These are phyloP conservation scores for Hydrangea macrophylla DNA, from an alignment of 148 eudicot species.

Conservation along the genomic window DNA sequence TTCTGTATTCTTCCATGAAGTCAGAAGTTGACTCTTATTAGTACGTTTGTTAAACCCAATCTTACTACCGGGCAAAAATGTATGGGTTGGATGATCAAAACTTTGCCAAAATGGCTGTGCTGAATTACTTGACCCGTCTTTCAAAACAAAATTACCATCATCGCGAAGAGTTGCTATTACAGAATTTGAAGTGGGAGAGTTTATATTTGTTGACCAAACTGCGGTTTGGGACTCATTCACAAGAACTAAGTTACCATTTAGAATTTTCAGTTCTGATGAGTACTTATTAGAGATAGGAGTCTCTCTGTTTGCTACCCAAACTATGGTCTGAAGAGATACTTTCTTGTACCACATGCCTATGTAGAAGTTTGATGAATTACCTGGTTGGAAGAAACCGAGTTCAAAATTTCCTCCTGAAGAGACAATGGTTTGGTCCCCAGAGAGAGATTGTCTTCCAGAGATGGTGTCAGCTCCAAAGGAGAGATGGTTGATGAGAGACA, in stretches of 20 bases:
- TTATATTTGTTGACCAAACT: slow-evolving; percentile 46
- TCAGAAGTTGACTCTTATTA: slow-evolving; percentile 16
- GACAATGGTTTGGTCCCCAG: slow-evolving; percentile 43
- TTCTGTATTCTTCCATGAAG: slow-evolving; percentile 46
- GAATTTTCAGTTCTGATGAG: slow-evolving; percentile 25
- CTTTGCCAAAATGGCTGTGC: slow-evolving; percentile 38
- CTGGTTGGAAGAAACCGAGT: slow-evolving; percentile 53
- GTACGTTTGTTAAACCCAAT: slow-evolving; percentile 29
- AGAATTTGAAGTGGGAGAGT: slow-evolving; percentile 9
- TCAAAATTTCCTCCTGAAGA: slow-evolving; percentile 35
- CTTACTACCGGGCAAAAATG: slow-evolving; percentile 39
- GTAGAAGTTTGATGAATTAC: slow-evolving; percentile 35
- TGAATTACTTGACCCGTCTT: slow-evolving; percentile 26
- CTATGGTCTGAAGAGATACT: slow-evolving; percentile 23
- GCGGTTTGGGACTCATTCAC: slow-evolving; percentile 14
- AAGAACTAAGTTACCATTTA: slow-evolving; percentile 42
- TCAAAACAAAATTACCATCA: slow-evolving; percentile 50
- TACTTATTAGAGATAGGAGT: slow-evolving; percentile 29
- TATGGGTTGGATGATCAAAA: slow-evolving; percentile 34
- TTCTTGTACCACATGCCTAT: slow-evolving; percentile 46
- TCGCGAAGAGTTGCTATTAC: slow-evolving; percentile 34
- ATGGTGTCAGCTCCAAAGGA: slow-evolving; percentile 39
- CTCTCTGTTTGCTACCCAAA: no score
- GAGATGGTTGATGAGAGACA: no score
- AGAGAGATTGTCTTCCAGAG: slow-evolving; percentile 32